Evolutionary conservation across 1,284 basidiomycete genomes (phyloP).

Genomic region (Sanghuangporus sanghuang): DNA sequence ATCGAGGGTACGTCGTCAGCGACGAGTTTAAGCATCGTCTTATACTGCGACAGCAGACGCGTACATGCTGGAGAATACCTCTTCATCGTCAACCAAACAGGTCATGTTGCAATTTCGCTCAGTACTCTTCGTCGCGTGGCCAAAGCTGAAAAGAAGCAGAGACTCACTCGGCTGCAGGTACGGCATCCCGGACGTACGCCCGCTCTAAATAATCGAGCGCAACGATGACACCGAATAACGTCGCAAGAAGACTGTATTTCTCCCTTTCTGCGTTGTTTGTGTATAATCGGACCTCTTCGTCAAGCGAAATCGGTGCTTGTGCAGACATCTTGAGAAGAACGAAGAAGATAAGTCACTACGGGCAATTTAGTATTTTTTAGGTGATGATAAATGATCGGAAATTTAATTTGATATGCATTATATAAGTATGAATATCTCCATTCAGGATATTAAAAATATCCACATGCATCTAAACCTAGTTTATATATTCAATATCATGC

Average conservation of each 20-base stretch:
- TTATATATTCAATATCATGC: too few relatives aligned
- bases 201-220: slow-evolving; percentile 92
- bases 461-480: too few relatives aligned
- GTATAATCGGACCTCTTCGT: slow-evolving; percentile 91
- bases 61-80: slow-evolving; percentile 97
- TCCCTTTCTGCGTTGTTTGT: slow-evolving; percentile 88
- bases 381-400: too few relatives aligned
- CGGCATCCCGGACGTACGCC: slow-evolving; percentile 91
- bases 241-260: slow-evolving; percentile 83
- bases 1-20: slow-evolving; percentile 78
- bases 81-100: slow-evolving; percentile 31
- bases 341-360: too few relatives aligned
- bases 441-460: too few relatives aligned
- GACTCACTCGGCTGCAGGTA: slow-evolving; percentile 84
- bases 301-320: slow-evolving; percentile 46
- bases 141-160: slow-evolving; percentile 2
- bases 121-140: slow-evolving; percentile 14
- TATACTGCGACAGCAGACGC: slow-evolving; percentile 89
- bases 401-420: too few relatives aligned
- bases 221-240: slow-evolving; percentile 88
- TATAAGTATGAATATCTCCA: too few relatives aligned
- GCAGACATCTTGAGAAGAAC: not conserved
- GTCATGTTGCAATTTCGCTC: slow-evolving; percentile 11
- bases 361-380: too few relatives aligned
- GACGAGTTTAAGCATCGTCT: slow-evolving; percentile 93